Conservation (phyloP, 2,329 filamentous ascomycete species). For the Sarocladium oryzae region DNA sequence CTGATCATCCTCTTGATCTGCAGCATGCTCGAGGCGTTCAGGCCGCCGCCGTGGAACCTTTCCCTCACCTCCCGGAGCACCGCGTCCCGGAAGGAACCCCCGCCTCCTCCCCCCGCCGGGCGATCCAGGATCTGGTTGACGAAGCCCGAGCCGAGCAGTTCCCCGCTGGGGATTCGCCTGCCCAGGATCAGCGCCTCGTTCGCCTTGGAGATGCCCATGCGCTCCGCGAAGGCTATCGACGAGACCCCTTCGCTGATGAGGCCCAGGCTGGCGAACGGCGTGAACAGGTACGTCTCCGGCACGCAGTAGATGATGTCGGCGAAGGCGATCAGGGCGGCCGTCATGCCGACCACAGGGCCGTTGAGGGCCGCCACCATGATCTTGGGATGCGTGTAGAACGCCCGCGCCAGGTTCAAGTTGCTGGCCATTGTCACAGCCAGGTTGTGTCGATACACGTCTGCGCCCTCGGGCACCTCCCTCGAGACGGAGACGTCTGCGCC, state of each 20-base stretch:
- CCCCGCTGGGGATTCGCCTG: conserved; percentile 64
- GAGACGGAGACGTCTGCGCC: conserved; percentile 57
- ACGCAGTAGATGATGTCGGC: conserved; percentile 89
- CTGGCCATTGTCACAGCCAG: conserved; percentile 64
- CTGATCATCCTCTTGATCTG: conserved; percentile 81
- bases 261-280: conserved; percentile 83
- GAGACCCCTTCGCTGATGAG: conserved; percentile 84
- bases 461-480: conserved; percentile 28
- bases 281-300: conserved; percentile 76
- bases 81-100: conserved; percentile 60
- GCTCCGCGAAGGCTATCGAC: conserved; percentile 69
- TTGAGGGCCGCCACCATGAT: conserved; percentile 88
- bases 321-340: conserved; percentile 73
- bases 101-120: conserved; percentile 49
- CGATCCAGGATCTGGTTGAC: conserved; percentile 76
- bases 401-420: conserved; percentile 83
- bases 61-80: conserved; percentile 79
- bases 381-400: conserved; percentile 90
- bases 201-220: conserved; percentile 73
- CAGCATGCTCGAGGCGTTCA: conserved; percentile 71
- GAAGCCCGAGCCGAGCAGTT: conserved; percentile 71
- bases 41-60: conserved; percentile 67
- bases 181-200: conserved; percentile 93
- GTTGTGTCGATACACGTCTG: conserved; percentile 31
- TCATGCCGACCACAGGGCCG: conserved; percentile 82